Evolutionary conservation across 2,329 filamentous ascomycete genomes (phyloP).

Genomic region (Bisporella sp.): DNA sequence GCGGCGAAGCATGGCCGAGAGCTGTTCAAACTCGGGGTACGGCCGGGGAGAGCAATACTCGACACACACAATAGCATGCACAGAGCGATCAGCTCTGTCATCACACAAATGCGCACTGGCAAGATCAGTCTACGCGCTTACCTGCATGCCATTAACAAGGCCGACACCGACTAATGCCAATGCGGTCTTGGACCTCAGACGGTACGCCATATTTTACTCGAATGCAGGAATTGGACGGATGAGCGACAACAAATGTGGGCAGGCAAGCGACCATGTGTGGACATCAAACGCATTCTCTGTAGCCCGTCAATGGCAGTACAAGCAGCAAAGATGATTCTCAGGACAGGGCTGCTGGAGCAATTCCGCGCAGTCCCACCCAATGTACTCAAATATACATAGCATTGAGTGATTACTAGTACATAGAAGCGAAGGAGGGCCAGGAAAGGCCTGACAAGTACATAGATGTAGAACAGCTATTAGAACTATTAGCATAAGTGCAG

Average conservation of each 20-base stretch:
- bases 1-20: background rate
- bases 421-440: slow-evolving; percentile 3
- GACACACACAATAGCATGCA: slow-evolving; percentile 7
- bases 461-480: slow-evolving; percentile 24
- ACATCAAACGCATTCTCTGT: too few species aligned
- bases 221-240: slow-evolving; percentile 1
- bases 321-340: too few species aligned
- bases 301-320: too few species aligned
- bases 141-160: too few species aligned
- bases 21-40: slow-evolving; percentile 1
- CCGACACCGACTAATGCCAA: too few species aligned
- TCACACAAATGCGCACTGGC: too few species aligned
- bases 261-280: too few species aligned
- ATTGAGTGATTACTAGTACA: slow-evolving; percentile 1
- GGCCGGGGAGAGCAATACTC: slow-evolving; percentile 2
- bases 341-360: slow-evolving; percentile 2
- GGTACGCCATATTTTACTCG: background rate
- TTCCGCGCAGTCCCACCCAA: slow-evolving; percentile 1
- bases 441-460: slow-evolving; percentile 11
- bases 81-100: slow-evolving; percentile 22
- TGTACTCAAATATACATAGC: slow-evolving; percentile 3
- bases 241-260: slow-evolving; percentile 2
- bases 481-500: slow-evolving; percentile 8
- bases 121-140: too few species aligned
- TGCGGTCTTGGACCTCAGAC: slow-evolving; percentile 22